Conservation (phyloP, 768 basidiomycete species). For the Cystobasidium onofrii region DNA sequence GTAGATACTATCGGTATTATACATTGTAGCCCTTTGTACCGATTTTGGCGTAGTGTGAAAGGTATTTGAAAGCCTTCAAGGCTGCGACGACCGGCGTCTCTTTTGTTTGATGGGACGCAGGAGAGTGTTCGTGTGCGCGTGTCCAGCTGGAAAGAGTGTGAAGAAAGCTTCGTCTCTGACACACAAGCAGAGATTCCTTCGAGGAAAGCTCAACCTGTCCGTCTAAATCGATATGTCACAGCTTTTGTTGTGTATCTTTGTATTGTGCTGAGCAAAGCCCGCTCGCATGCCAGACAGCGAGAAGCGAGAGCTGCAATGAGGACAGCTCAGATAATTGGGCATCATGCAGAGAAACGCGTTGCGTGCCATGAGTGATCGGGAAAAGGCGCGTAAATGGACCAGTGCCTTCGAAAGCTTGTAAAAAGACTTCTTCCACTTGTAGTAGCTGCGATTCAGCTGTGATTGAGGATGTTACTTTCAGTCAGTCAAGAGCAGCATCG, state of each 20-base stretch:
- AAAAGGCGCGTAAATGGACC: neutral
- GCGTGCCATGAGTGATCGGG: neutral
- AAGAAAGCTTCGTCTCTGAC: neutral
- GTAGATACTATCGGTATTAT: constrained; percentile 25
- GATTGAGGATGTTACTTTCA: no score
- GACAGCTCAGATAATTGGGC: neutral
- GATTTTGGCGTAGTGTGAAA: neutral
- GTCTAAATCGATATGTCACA: neutral
- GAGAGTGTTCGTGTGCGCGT: neutral
- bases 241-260: neutral
- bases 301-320: neutral
- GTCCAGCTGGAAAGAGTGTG: neutral
- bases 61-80: neutral
- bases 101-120: neutral
- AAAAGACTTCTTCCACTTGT: neutral
- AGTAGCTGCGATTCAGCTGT: neutral
- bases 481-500: no score
- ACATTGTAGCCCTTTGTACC: neutral
- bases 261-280: neutral
- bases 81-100: constrained; percentile 4
- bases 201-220: neutral
- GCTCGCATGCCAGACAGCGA: neutral
- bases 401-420: neutral
- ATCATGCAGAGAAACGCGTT: neutral
- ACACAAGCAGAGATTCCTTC: neutral